phyloP scores from a whole-genome alignment of 1,284 basidiomycete genomes.

The Sporisorium reilianum region DNA sequence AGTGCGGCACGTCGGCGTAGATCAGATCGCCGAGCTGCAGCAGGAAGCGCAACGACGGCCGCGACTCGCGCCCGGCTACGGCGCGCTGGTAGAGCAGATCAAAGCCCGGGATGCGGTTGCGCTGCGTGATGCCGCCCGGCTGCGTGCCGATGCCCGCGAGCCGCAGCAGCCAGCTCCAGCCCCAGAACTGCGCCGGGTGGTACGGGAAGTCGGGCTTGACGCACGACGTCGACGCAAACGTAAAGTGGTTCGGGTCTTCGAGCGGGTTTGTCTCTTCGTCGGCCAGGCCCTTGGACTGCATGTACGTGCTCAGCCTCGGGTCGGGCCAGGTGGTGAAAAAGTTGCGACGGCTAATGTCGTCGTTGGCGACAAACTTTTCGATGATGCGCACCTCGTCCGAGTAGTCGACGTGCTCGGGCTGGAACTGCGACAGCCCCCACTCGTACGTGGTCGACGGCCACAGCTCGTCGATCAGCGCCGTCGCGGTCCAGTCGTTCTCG shows the following conservation, averaged over 20 bases:
- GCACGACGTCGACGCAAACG: conserved; percentile 65
- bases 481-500: conserved; percentile 77
- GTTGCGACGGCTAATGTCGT: conserved; percentile 43
- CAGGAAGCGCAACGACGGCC: conserved; percentile 69
- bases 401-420: conserved; percentile 38
- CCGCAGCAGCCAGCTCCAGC: conserved; percentile 63
- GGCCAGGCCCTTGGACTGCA: conserved; percentile 44
- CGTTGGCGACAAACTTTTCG: conserved; percentile 47
- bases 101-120: conserved; percentile 76
- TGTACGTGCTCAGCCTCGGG: conserved; percentile 61
- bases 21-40: conserved; percentile 74
- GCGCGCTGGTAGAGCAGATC: conserved; percentile 74
- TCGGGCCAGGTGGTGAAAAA: conserved; percentile 74
- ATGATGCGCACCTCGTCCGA: conserved; percentile 49
- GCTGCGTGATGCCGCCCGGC: conserved; percentile 57
- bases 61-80: conserved; percentile 39
- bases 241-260: conserved; percentile 68
- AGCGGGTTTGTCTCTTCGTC: conserved; percentile 50
- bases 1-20: conserved; percentile 79
- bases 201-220: conserved; percentile 69
- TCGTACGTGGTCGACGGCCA: conserved; percentile 81
- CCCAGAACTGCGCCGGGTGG: conserved; percentile 67
- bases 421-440: conserved; percentile 73
- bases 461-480: conserved; percentile 74
- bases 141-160: conserved; percentile 53